Base-by-base conservation (phyloP, 768 basidiomycete species). In the Termitomyces sp. region DNA sequence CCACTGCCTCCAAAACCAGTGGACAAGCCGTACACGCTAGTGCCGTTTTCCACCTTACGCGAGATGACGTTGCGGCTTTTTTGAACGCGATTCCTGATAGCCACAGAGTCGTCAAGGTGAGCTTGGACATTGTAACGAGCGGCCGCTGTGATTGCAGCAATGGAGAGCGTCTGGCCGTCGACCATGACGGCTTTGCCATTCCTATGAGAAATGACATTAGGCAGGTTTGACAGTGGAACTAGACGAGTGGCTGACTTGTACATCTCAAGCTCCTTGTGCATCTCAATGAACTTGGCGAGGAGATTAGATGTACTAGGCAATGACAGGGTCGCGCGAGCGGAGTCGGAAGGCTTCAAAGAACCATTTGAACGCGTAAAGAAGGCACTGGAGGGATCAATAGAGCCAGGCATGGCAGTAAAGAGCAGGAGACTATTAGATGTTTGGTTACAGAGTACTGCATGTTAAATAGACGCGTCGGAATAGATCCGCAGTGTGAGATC, bases 11-110 rank as follows among this genome's bases (percentile, higher is more conserved):
- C 93, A 67, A 92, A 95, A 50, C 93, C 93, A 39, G 82, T 85
- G 2, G 89, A 89, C 45, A 94, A 89, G 24, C 93, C 93, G 66
- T 95, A 95, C 20, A 95, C 81, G 64, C 88, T 90, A 55, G 84
- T 80, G 11, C 87, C 85, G 4, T 79, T 77, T 22, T 82, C 80
- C 42, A 94, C 81, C 72, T 92, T 92, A 67, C 81, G 79, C 22
- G 81, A 76, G 48, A 94, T 84, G 60, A 87, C 81, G 51, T 80
- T 73, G 40, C 89, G 85, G 65, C 87, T 86, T 64, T 82, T 84
- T 5, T 24, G 12, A 20, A 46, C 22, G n/a, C 22, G 4, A 2
- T 73, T 74, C 58, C 76, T 76, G 53, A 81, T 71, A 7, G 45
- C 8, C 15, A 56, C 38, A 35, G 68, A 68, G 32, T 65, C 61